These are phyloP conservation scores for Phytopythium vexans DNA, from an alignment of 352 stramenopile genomes.

Conservation along the genomic window DNA sequence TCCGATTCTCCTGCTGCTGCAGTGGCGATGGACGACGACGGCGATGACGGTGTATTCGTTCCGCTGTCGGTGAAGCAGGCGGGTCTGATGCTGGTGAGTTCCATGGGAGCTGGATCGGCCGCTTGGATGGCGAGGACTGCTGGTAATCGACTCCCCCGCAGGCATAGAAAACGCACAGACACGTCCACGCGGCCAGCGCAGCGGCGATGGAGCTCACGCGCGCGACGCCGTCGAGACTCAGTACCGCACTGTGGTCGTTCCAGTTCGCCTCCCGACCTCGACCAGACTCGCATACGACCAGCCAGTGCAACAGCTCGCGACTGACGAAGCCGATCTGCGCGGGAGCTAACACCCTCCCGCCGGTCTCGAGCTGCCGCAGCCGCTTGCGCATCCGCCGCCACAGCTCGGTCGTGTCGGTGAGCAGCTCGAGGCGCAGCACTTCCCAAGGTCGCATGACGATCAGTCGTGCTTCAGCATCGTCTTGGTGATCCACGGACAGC, in stretches of 20 bases:
- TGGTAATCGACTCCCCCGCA: background rate
- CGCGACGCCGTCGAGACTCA: constrained; percentile 12
- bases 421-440: constrained; percentile 50
- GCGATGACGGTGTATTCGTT: too few species aligned
- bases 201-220: constrained; percentile 48
- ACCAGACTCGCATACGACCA: constrained; percentile 1
- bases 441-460: constrained; percentile 33
- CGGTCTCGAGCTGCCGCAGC: constrained; percentile 25
- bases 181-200: constrained; percentile 38
- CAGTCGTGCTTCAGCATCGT: constrained; percentile 12
- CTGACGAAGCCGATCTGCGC: constrained; percentile 41
- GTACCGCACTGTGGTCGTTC: background rate
- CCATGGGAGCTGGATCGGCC: too few species aligned
- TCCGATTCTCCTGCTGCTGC: background rate
- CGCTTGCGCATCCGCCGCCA: constrained; percentile 40
- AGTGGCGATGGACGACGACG: too few species aligned
- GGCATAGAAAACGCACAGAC: constrained; percentile 29
- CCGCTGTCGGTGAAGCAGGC: too few species aligned
- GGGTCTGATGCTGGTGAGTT: background rate
- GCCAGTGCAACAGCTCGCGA: constrained; percentile 18
- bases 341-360: constrained; percentile 11
- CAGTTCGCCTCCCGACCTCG: background rate
- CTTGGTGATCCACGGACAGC: constrained; percentile 16
- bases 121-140: too few species aligned
- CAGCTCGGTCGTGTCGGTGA: constrained; percentile 22